These are phyloP conservation scores for Cymbidium sinense DNA, from an alignment of 106 monocot species.

Conservation along the genomic window DNA sequence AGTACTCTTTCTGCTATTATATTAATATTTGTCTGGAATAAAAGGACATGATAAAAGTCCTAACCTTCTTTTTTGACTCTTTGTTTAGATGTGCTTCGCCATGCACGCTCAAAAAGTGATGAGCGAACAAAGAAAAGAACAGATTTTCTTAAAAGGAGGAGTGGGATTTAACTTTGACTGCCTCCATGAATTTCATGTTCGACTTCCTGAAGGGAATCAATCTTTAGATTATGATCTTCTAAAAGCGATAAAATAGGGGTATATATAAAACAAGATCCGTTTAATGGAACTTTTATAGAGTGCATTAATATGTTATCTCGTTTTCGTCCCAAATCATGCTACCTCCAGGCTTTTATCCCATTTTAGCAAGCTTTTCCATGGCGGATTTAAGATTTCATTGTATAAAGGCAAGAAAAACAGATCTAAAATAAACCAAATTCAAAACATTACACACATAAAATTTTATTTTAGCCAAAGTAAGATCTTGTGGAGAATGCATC, in stretches of 20 bases:
- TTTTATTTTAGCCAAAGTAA: no score
- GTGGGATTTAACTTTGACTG: neutral
- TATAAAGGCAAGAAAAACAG: no score
- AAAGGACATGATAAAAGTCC: conserved; percentile 22
- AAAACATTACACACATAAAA: no score
- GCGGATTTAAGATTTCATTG: no score
- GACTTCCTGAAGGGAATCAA: neutral
- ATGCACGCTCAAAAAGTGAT: conserved; percentile 49
- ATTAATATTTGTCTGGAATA: conserved; percentile 6
- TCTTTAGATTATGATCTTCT: neutral
- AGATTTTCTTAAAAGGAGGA: neutral
- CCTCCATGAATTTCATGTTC: neutral
- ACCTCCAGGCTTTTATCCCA: no score
- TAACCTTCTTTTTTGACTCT: conserved; percentile 7
- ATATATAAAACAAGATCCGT: neutral
- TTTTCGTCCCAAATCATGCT: no score
- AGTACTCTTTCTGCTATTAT: neutral
- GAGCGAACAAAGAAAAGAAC: neutral
- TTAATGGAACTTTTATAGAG: neutral
- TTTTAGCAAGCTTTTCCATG: no score
- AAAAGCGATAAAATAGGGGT: neutral
- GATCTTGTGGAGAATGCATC: no score
- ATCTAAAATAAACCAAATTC: no score
- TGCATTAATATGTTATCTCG: no score
- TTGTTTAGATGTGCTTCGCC: conserved; percentile 26